Percentiles rank a stretch among this genome's conserved stretches.
Evolutionary conservation across 306 rosid genomes (phyloP).

Genomic region (Abrus pulchellus): DNA sequence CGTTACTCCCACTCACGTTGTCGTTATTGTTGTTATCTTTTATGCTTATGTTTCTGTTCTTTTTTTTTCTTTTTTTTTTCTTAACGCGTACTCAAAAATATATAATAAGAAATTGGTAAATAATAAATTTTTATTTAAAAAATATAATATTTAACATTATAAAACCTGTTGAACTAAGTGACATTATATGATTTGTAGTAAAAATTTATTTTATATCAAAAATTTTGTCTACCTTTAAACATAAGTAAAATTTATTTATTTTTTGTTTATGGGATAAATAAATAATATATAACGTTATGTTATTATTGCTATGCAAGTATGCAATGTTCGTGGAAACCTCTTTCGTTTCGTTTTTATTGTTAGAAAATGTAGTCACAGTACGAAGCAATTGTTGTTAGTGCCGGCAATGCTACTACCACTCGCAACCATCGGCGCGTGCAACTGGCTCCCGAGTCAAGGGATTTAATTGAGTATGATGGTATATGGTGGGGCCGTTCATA

Average conservation of each 20-base stretch:
- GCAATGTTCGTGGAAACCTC: slow-evolving; percentile 18
- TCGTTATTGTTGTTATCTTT: background rate
- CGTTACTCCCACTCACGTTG: slow-evolving; percentile 42
- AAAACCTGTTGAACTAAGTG: too few relatives aligned
- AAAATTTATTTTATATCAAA: too few relatives aligned
- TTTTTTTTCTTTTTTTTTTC: background rate
- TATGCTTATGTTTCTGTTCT: background rate
- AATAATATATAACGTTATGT: background rate
- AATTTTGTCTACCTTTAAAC: too few relatives aligned
- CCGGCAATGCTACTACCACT: background rate
- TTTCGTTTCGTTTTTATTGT: background rate
- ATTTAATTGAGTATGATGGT: too few relatives aligned
- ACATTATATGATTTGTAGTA: too few relatives aligned
- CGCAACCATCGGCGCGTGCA: background rate
- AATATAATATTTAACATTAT: too few relatives aligned
- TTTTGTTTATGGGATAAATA: background rate
- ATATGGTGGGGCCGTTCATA: too few relatives aligned
- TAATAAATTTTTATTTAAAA: too few relatives aligned
- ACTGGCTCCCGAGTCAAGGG: background rate
- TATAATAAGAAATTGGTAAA: too few relatives aligned
- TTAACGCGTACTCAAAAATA: too few relatives aligned
- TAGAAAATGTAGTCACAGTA: background rate
- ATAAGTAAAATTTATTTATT: too few relatives aligned
- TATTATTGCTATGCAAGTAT: background rate
- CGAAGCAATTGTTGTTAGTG: background rate